These are phyloP conservation scores for Auricularia auricula-judae DNA, from an alignment of 768 basidiomycete genomes.

Conservation along the genomic window DNA sequence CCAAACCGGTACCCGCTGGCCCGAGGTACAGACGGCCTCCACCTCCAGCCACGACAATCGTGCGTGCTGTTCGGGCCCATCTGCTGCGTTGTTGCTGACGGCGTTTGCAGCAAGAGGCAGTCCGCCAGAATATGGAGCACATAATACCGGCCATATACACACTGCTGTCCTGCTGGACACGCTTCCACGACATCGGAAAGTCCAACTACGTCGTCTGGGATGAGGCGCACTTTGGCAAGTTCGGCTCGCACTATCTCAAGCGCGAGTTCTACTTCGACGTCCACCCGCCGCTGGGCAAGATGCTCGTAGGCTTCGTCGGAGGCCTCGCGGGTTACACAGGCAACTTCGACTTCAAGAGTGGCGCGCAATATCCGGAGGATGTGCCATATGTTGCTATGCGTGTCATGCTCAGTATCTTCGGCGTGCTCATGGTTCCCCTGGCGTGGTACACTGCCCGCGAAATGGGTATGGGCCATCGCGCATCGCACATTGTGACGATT, in stretches of 20 bases:
- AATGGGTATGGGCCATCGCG: constrained; percentile 81
- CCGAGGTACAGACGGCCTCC: constrained; percentile 21
- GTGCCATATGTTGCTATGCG: constrained; percentile 95
- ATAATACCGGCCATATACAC: constrained; percentile 79
- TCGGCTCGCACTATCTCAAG: constrained; percentile 96
- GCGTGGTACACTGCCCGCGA: constrained; percentile 96
- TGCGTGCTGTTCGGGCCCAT: constrained; percentile 23
- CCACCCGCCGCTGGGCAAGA: constrained; percentile 96
- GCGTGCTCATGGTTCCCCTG: constrained; percentile 89
- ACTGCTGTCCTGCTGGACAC: constrained; percentile 87
- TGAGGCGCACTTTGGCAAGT: constrained; percentile 99
- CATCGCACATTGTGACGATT: constrained; percentile 82
- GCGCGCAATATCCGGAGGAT: constrained; percentile 65
- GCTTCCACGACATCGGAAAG: constrained; percentile 86
- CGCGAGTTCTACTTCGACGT: constrained; percentile 99
- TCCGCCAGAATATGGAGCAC: constrained; percentile 70
- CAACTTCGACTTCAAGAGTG: constrained; percentile 88
- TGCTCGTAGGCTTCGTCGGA: constrained; percentile 93
- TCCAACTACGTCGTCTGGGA: constrained; percentile 91
- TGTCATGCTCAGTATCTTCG: constrained; percentile 88
- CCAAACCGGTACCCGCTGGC: constrained; percentile 6
- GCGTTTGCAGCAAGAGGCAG: constrained; percentile 50
- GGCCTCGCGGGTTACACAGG: constrained; percentile 88
- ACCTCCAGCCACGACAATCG: constrained; percentile 40
- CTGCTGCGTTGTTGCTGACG: constrained; percentile 26